These are phyloP conservation scores for Leishmania mexicana DNA, from an alignment of 208 protist genomes.

Conservation along the genomic window DNA sequence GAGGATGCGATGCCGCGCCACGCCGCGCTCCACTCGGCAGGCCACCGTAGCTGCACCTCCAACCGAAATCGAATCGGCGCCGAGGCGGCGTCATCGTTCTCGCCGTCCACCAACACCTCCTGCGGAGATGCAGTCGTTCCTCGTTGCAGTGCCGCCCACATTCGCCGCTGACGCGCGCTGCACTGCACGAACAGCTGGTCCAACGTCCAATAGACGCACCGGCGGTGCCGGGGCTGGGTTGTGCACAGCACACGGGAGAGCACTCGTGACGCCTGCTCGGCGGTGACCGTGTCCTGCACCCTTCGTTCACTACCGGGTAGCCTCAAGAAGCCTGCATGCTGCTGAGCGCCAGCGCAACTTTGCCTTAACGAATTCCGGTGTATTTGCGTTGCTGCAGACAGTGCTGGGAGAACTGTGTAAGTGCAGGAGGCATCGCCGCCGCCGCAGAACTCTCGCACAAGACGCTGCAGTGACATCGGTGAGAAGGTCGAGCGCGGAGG, in stretches of 20 bases:
- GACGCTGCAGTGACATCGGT: background rate
- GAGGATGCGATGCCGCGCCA: conserved; percentile 2
- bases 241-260: conserved; percentile 8
- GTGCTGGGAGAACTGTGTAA: conserved; percentile 10
- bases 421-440: conserved; percentile 10
- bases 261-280: background rate
- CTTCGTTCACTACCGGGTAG: background rate
- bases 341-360: background rate
- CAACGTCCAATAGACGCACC: conserved; percentile 20
- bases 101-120: background rate
- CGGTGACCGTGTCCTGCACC: background rate
- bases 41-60: conserved; percentile 25
- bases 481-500: background rate
- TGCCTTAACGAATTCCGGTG: background rate
- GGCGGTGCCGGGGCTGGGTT: background rate
- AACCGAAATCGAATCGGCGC: conserved; percentile 7
- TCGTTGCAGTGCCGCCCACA: conserved; percentile 9
- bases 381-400: background rate
- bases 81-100: background rate
- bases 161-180: background rate
- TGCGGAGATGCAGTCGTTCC: conserved; percentile 1
- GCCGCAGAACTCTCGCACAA: conserved; percentile 19
- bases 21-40: conserved; percentile 10
- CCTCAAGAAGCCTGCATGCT: background rate
- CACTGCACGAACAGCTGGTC: conserved; percentile 13